Evolutionary conservation across 768 basidiomycete species (phyloP).

Genomic region (Rhodotorula toruloides): DNA sequence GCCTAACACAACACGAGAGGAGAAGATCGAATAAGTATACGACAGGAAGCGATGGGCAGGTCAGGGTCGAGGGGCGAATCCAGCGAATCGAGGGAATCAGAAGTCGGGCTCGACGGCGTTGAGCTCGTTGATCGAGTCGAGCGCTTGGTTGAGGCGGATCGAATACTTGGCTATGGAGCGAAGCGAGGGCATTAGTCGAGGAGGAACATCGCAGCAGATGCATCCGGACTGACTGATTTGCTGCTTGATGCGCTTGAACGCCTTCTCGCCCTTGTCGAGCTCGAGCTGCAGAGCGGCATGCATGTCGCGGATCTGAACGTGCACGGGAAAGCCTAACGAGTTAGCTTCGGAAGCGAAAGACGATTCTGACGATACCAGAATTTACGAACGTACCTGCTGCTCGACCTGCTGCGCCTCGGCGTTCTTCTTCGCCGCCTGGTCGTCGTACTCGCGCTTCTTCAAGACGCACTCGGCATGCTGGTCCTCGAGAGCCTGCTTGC

Average conservation of each 20-base stretch:
- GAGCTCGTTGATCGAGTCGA: slow-evolving; percentile 34
- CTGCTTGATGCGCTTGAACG: slow-evolving; percentile 33
- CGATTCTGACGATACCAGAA: not conserved
- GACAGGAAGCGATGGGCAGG: not conserved
- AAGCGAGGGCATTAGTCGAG: not conserved
- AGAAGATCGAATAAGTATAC: too few species aligned
- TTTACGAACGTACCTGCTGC: slow-evolving; percentile 15
- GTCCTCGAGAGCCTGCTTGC: slow-evolving; percentile 30
- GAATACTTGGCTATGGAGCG: slow-evolving; percentile 15
- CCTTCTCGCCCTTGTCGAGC: slow-evolving; percentile 35
- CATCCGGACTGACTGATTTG: slow-evolving; percentile 23
- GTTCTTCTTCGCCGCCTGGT: slow-evolving; percentile 36
- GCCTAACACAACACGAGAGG: too few species aligned
- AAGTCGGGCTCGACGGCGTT: slow-evolving; percentile 14
- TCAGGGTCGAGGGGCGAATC: not conserved
- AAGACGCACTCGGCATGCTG: slow-evolving; percentile 10
- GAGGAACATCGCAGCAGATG: not conserved
- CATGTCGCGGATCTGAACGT: slow-evolving; percentile 28
- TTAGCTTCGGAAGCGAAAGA: not conserved
- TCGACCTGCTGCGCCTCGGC: slow-evolving; percentile 28
- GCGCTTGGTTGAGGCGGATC: slow-evolving; percentile 31
- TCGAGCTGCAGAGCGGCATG: slow-evolving; percentile 19
- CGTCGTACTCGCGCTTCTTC: slow-evolving; percentile 21
- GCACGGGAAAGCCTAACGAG: too few species aligned
- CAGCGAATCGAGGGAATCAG: not conserved